Evolutionary conservation across 306 rosid genomes (phyloP).

Genomic region (Dalbergia cochinchinensis): DNA sequence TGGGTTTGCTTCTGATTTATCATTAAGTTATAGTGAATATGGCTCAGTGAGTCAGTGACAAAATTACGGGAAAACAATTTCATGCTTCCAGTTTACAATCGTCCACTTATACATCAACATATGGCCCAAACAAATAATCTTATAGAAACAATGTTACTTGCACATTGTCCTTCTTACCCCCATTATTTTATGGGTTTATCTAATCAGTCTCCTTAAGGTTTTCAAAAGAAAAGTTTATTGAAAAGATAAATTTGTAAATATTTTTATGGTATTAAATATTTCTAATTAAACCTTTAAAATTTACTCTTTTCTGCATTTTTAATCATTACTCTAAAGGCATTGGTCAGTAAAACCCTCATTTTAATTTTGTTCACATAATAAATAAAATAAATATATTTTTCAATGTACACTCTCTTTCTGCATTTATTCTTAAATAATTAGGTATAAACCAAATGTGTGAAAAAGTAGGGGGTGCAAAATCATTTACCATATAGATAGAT

Average conservation of each 20-base stretch:
- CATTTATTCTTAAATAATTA: background rate
- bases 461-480: background rate
- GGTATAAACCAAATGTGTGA: background rate
- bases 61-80: slow-evolving; percentile 34
- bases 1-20: slow-evolving; percentile 50
- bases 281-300: no score
- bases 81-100: slow-evolving; percentile 20
- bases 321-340: no score
- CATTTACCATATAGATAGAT: background rate
- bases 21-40: slow-evolving; percentile 47
- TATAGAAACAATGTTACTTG: background rate
- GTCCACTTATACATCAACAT: slow-evolving; percentile 15
- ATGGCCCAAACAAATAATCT: slow-evolving; percentile 24
- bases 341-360: no score
- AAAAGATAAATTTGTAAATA: no score
- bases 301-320: no score
- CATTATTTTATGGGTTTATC: background rate
- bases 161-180: background rate
- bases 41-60: slow-evolving; percentile 27
- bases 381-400: no score
- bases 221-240: no score
- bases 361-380: background rate
- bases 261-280: no score
- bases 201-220: no score
- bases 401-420: background rate